These are phyloP conservation scores for Gossypium trilobum DNA, from an alignment of 441 rosid species.

Conservation along the genomic window DNA sequence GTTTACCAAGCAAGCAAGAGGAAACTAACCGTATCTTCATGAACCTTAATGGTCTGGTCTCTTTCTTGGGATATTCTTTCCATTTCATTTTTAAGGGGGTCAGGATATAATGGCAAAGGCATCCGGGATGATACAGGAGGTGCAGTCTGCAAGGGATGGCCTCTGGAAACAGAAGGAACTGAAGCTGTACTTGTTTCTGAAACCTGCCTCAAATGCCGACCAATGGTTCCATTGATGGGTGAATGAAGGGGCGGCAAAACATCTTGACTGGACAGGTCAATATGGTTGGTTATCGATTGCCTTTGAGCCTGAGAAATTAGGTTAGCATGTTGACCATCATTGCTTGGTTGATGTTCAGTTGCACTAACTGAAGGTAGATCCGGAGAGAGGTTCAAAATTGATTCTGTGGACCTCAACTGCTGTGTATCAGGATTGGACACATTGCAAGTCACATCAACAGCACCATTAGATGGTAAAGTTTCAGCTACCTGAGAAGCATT, in stretches of 20 bases:
- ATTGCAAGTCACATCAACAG: constrained; percentile 21
- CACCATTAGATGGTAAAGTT: constrained; percentile 16
- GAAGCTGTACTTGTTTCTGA: constrained; percentile 19
- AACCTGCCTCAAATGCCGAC: constrained; percentile 11
- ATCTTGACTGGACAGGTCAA: background rate
- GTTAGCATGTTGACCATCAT: constrained; percentile 14
- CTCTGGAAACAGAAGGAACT: constrained; percentile 17
- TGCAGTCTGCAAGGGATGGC: constrained; percentile 25
- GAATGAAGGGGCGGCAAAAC: constrained; percentile 22
- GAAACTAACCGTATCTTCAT: constrained; percentile 44
- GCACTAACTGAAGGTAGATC: constrained; percentile 24
- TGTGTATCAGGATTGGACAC: constrained; percentile 14
- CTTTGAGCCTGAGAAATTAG: constrained; percentile 21
- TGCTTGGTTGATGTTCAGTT: constrained; percentile 21
- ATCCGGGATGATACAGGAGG: constrained; percentile 22
- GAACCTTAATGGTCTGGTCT: constrained; percentile 33
- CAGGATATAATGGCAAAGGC: constrained; percentile 32
- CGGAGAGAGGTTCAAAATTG: constrained; percentile 7
- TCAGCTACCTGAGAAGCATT: constrained; percentile 27
- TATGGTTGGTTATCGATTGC: constrained; percentile 21
- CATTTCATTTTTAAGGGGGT: constrained; percentile 73
- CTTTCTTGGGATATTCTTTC: constrained; percentile 48
- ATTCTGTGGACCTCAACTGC: constrained; percentile 10
- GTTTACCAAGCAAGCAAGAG: constrained; percentile 18
- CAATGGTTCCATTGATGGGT: constrained; percentile 10